Evolutionary conservation across 2,329 filamentous ascomycete species (phyloP).

Genomic region (Fusarium praegraminearum): DNA sequence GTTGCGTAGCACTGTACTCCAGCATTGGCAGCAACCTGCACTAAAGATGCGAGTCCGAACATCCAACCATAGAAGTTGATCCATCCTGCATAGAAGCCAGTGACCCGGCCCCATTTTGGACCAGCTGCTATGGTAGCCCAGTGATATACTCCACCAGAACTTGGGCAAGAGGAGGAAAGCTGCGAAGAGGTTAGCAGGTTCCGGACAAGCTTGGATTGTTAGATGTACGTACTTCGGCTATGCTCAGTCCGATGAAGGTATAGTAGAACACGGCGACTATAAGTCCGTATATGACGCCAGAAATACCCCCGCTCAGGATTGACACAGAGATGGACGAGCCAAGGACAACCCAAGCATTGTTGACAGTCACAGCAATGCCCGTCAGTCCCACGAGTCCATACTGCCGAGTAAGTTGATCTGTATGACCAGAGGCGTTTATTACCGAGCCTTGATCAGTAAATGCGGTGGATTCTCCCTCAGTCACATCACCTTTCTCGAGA

Average conservation of each 20-base stretch:
- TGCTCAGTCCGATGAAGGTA: slow-evolving; percentile 40
- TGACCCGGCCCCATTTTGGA: slow-evolving; percentile 41
- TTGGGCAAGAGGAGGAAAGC: slow-evolving; percentile 45
- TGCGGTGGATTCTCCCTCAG: slow-evolving; percentile 22
- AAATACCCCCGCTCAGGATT: slow-evolving; percentile 38
- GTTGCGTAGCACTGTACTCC: slow-evolving; percentile 45
- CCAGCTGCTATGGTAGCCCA: slow-evolving; percentile 45
- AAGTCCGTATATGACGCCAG: slow-evolving; percentile 44
- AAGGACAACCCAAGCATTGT: slow-evolving; percentile 46
- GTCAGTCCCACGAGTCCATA: slow-evolving; percentile 44
- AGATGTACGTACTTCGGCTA: slow-evolving; percentile 42
- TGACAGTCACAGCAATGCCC: slow-evolving; percentile 45
- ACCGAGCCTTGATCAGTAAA: slow-evolving; percentile 21
- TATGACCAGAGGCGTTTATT: slow-evolving; percentile 40
- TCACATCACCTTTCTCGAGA: slow-evolving; percentile 16
- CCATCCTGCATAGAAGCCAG: slow-evolving; percentile 45
- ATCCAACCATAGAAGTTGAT: slow-evolving; percentile 49
- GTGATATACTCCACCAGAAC: slow-evolving; percentile 44
- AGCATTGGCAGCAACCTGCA: slow-evolving; percentile 44
- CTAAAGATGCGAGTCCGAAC: slow-evolving; percentile 45
- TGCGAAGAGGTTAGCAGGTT: neutral
- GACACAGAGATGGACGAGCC: slow-evolving; percentile 46
- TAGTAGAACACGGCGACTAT: slow-evolving; percentile 43
- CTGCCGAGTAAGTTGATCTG: slow-evolving; percentile 41
- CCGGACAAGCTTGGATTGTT: fast-evolving